phyloP scores from a whole-genome alignment of 1,284 basidiomycete genomes.

The Inonotus hispidus region DNA sequence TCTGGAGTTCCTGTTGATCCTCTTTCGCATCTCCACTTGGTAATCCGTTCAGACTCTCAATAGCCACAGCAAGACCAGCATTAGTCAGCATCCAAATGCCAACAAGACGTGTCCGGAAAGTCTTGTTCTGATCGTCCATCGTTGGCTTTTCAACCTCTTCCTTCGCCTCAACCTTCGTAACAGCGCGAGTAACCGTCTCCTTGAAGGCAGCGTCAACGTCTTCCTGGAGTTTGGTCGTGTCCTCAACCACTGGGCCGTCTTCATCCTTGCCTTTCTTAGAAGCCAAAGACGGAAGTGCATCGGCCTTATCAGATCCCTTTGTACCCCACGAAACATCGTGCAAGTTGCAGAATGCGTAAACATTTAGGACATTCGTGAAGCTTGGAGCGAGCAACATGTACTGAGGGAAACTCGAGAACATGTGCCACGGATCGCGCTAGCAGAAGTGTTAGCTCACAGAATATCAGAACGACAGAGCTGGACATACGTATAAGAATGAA shows the following conservation, averaged over 20 bases:
- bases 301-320: constrained; percentile 94
- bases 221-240: constrained; percentile 72
- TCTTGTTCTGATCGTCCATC: constrained; percentile 89
- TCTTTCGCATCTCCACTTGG: constrained; percentile 36
- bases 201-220: constrained; percentile 94
- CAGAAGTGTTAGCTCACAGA: constrained; percentile 9
- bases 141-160: constrained; percentile 77
- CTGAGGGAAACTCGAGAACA: constrained; percentile 95
- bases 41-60: constrained; percentile 81
- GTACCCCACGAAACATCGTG: constrained; percentile 95
- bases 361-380: constrained; percentile 92
- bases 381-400: constrained; percentile 87
- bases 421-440: constrained; percentile 95
- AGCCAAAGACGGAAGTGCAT: constrained; percentile 87
- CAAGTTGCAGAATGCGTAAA: constrained; percentile 94
- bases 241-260: constrained; percentile 77
- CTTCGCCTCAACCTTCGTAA: constrained; percentile 73
- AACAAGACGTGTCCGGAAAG: constrained; percentile 88
- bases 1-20: constrained; percentile 43
- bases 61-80: constrained; percentile 73
- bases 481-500: constrained; percentile 84
- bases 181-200: constrained; percentile 87
- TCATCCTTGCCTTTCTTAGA: constrained; percentile 76
- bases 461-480: background rate
- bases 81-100: constrained; percentile 85